Evolutionary conservation across 768 basidiomycete genomes (phyloP).

Genomic region (Saitozyma sp.): DNA sequence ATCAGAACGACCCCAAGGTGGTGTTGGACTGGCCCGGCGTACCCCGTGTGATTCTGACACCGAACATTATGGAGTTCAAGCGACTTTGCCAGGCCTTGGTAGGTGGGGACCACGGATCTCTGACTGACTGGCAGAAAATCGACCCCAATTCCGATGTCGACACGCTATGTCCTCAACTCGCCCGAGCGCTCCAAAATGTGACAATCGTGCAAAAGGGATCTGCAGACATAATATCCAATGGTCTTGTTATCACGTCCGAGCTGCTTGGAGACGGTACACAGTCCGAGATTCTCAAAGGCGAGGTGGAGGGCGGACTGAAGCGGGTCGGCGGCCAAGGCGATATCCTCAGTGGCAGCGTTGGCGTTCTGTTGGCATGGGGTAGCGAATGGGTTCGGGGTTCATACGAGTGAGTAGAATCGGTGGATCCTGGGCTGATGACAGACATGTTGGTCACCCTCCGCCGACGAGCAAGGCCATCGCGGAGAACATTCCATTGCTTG

Average conservation of each 20-base stretch:
- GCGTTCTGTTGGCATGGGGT: constrained; percentile 91
- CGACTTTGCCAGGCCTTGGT: constrained; percentile 74
- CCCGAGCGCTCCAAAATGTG: constrained; percentile 75
- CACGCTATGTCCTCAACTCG: constrained; percentile 69
- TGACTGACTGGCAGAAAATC: constrained; percentile 45
- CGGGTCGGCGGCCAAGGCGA: constrained; percentile 97
- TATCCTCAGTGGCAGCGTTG: constrained; percentile 81
- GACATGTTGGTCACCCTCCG: constrained; percentile 48
- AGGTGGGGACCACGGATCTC: constrained; percentile 46
- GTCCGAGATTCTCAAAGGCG: constrained; percentile 64
- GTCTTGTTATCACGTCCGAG: constrained; percentile 38
- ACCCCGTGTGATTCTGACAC: constrained; percentile 82
- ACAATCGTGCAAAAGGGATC: constrained; percentile 87
- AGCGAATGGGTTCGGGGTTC: constrained; percentile 84
- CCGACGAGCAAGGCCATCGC: constrained; percentile 43
- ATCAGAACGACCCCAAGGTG: constrained; percentile 67
- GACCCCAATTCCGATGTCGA: constrained; percentile 41
- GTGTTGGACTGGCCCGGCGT: constrained; percentile 70
- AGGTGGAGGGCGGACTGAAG: constrained; percentile 77
- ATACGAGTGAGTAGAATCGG: constrained; percentile 63
- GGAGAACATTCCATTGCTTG: constrained; percentile 69
- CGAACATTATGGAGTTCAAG: constrained; percentile 91
- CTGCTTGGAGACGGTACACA: constrained; percentile 58
- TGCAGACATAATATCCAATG: constrained; percentile 72
- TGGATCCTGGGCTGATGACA: constrained; percentile 4